Percentiles rank a stretch among this genome's conserved stretches.
phyloP scores from a whole-genome alignment of 805 yeast species.

The Maudiozyma pseudohumilis region DNA sequence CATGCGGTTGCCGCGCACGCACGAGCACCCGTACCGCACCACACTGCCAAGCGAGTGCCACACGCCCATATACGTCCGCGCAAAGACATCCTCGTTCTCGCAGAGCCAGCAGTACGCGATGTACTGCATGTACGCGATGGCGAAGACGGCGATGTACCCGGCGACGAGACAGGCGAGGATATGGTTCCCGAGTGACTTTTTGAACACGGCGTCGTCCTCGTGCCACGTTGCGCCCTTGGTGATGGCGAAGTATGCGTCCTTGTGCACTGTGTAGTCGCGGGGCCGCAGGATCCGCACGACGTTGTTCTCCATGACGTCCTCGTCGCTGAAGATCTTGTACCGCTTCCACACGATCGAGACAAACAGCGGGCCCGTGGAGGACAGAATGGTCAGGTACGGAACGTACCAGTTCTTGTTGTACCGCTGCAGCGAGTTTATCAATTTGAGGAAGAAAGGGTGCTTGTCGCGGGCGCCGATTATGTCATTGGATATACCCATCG shows the following conservation, averaged over 20 bases:
- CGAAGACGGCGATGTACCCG: slow-evolving; percentile 52
- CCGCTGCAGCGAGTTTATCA: slow-evolving; percentile 49
- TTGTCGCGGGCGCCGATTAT: slow-evolving; percentile 83
- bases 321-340: slow-evolving; percentile 62
- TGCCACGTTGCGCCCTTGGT: slow-evolving; percentile 91
- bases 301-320: slow-evolving; percentile 47
- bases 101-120: slow-evolving; percentile 35
- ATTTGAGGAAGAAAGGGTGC: slow-evolving; percentile 76
- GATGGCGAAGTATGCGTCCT: slow-evolving; percentile 59
- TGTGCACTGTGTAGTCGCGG: slow-evolving; percentile 53
- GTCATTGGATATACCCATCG: slow-evolving; percentile 88
- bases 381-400: slow-evolving; percentile 88
- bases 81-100: slow-evolving; percentile 6
- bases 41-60: not conserved
- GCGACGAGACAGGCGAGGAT: slow-evolving; percentile 58
- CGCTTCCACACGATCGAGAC: slow-evolving; percentile 81
- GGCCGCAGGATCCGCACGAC: slow-evolving; percentile 65
- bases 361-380: slow-evolving; percentile 84
- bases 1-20: not conserved
- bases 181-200: slow-evolving; percentile 66
- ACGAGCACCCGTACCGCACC: not conserved
- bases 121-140: slow-evolving; percentile 39
- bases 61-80: not conserved
- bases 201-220: slow-evolving; percentile 71
- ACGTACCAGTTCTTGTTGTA: slow-evolving; percentile 70